phyloP scores from a whole-genome alignment of 441 rosid genomes.

The Omphalea diandra region DNA sequence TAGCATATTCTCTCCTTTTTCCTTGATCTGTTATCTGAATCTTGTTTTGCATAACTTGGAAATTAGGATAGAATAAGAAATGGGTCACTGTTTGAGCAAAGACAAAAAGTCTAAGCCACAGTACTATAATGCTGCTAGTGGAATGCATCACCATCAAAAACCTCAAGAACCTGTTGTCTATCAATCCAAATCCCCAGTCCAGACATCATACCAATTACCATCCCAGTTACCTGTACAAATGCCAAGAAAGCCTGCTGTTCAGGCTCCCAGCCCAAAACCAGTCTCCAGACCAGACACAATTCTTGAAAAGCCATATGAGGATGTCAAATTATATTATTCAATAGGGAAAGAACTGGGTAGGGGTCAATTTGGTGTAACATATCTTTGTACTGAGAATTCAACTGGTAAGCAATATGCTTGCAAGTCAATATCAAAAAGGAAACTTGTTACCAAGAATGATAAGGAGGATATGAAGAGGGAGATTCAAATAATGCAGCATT shows the following conservation, averaged over 20 bases:
- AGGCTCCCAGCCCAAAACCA: conserved; percentile 30
- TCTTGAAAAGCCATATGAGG: conserved; percentile 65
- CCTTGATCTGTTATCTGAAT: conserved; percentile 23
- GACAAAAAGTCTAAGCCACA: conserved; percentile 31
- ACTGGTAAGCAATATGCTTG: conserved; percentile 66
- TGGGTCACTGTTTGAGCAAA: conserved; percentile 71
- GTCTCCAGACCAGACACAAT: conserved; percentile 45
- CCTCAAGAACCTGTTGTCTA: conserved; percentile 23
- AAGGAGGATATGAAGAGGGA: conserved; percentile 79
- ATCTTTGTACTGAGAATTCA: conserved; percentile 74
- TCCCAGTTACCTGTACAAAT: conserved; percentile 29
- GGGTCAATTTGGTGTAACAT: conserved; percentile 88
- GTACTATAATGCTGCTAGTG: conserved; percentile 36
- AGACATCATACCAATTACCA: conserved; percentile 32
- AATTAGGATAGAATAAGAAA: conserved; percentile 24
- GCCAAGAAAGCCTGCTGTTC: conserved; percentile 36
- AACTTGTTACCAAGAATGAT: conserved; percentile 61
- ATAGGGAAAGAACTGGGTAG: conserved; percentile 76
- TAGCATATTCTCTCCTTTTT: not conserved
- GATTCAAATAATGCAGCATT: conserved; percentile 78
- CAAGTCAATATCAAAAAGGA: conserved; percentile 82
- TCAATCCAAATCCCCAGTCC: conserved; percentile 22
- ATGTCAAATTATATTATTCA: conserved; percentile 45
- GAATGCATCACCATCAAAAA: conserved; percentile 27
- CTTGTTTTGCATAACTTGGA: not conserved